Base-by-base conservation (phyloP, 1,284 basidiomycete species). In the Cerrena zonata region DNA sequence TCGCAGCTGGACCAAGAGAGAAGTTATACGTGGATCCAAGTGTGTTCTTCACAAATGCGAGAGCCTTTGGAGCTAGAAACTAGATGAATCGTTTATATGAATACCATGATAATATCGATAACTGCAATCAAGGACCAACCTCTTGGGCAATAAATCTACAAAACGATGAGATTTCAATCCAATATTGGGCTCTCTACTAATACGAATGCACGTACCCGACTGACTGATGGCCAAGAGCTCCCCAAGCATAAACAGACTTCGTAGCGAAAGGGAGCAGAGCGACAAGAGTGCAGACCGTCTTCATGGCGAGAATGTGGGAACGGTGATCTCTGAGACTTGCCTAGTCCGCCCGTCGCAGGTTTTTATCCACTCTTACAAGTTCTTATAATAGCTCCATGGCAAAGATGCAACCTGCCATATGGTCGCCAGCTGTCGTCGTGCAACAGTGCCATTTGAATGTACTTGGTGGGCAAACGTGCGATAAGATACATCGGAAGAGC, bases 1-100 rank as follows among this genome's bases (percentile, higher is more conserved):
- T 69, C 4, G 75, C 72, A 15, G 74, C 75, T 45, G 70, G 68
- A 2, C 76, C 76, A 7, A 78, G 68, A 5, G 74, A 74, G 42
- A 67, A 52, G 36, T 66, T 65, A 55, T 71, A 76, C 2, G 61
- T 67, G 0, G 70, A 59, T 1, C 70, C 70, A 19, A 78, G 64
- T 5, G 71, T 70, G 1, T 65, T 61, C 46, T 75, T 61, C 2
- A 78, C 76, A 50, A 74, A 75, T 0, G 68, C 60, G 4, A 75
- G 63, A 2, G 76, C 69, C 5, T 73, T 73, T 2, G 74, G 67
- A 19, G 66, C 65, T 26, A 78, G 64, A 56, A 78, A 77, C 74
- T 77, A 26, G 15, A 39, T 5, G 15, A 36, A 34, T 23, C 13
- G 7, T 4, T 25, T 10, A 42, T 23, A n/a, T n/a, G n/a, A n/a